Base-by-base conservation (phyloP, 2,329 filamentous ascomycete species). In the Coleophoma crateriformis region DNA sequence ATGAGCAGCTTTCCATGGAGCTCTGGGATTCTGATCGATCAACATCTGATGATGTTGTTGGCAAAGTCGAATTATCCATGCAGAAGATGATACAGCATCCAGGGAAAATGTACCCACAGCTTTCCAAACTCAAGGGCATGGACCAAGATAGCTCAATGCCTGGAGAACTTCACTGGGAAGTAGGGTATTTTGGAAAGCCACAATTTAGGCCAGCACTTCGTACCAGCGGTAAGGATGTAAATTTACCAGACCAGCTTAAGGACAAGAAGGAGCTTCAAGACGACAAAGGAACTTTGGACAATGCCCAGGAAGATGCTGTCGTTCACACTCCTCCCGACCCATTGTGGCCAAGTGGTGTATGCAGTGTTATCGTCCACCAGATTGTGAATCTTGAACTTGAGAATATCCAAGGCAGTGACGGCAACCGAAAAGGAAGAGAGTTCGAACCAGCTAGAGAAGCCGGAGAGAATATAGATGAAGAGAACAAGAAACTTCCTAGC, bases 11-110 rank as follows among this genome's bases (percentile, higher is more conserved):
- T 4, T 92, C 90, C 10, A 84, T 97, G 56, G 92, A 97, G 65
- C 79, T 97, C 1, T 97, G 94, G 94, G 94, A 97, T 67, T 95
- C 89, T 46, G 94, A 97, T 66, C 81, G 91, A 42, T 89, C 88
- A 38, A 94, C 89, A 10, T 89, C 92, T 1, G 94, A 97, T 63
- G 94, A 97, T 60, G 87, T 96, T 42, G 90, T 96, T 13, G 94
- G 94, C 48, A 96, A 96, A 68, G 82, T 97, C 15, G 91, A 97
- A 64, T 72, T 97, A 3, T 92, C 89, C 34, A 90, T 99, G 65
- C 90, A 95, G 61, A 90, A 96, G 65, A 85, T 99, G 72, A 95
- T 97, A 51, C 87, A 95, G 62, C 88, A 96, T 63, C 90, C 92
- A 0, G 89, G 91, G 34, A 88, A 87, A 62, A 95, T 96, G 88